Evolutionary conservation across 1,284 basidiomycete species (phyloP).

Genomic region (Pseudozyma hubeiensis): DNA sequence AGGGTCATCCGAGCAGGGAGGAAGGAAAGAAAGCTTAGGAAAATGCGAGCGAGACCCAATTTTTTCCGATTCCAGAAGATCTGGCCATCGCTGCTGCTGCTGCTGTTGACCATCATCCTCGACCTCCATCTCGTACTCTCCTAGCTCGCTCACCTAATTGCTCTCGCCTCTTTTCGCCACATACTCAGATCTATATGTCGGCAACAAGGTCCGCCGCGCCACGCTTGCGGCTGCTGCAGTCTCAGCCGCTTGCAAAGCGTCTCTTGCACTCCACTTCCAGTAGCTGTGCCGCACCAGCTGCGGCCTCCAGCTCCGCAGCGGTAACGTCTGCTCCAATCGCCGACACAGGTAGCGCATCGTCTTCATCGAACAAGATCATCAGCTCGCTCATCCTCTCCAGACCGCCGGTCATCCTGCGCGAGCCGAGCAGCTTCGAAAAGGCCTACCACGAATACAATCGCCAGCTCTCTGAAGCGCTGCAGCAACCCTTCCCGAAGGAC

Average conservation of each 20-base stretch:
- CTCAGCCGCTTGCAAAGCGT: constrained; percentile 17
- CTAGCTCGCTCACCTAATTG: background rate
- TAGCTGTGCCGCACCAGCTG: constrained; percentile 13
- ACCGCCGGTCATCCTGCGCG: constrained; percentile 82
- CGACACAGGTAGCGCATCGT: constrained; percentile 14
- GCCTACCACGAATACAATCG: constrained; percentile 89
- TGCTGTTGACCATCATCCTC: background rate
- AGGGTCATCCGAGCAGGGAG: constrained; percentile 10
- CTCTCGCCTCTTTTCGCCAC: background rate
- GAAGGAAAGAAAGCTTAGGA: background rate
- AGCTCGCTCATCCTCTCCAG: constrained; percentile 81
- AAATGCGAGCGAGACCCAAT: background rate
- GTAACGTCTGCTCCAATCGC: background rate
- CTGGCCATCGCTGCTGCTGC: background rate
- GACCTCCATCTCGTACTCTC: background rate
- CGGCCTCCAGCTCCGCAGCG: constrained; percentile 20
- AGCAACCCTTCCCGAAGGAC: constrained; percentile 87
- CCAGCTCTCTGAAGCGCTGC: constrained; percentile 83
- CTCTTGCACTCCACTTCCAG: constrained; percentile 28
- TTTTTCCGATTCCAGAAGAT: constrained; percentile 11
- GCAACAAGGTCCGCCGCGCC: constrained; percentile 32
- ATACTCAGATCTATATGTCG: constrained; percentile 14
- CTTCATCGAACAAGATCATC: constrained; percentile 57
- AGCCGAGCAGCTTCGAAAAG: constrained; percentile 81
- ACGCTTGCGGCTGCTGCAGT: constrained; percentile 28